These are phyloP conservation scores for Pinus albicaulis DNA, from an alignment of 75 land plant species.

Conservation along the genomic window DNA sequence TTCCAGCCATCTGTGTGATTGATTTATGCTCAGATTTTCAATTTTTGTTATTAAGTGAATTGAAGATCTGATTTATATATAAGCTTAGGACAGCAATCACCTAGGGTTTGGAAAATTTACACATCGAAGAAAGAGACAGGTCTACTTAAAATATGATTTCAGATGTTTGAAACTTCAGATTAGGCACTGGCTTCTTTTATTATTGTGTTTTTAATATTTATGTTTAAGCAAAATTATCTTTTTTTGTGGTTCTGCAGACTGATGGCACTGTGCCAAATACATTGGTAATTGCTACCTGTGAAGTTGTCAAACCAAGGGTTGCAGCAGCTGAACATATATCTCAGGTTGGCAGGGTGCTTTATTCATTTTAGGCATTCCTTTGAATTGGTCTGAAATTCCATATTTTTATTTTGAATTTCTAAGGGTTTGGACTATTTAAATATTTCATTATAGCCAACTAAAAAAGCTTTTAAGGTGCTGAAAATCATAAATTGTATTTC, in stretches of 20 bases:
- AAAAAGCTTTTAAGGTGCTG: not conserved
- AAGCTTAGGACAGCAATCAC: too few species aligned
- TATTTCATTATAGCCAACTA: not conserved
- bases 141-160: too few species aligned
- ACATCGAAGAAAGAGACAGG: too few species aligned
- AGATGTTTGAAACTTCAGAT: too few species aligned
- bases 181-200: not conserved
- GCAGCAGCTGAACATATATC: constrained; percentile 94
- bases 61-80: too few species aligned
- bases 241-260: constrained; percentile 48
- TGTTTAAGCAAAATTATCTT: not conserved
- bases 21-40: too few species aligned
- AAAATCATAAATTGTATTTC: not conserved
- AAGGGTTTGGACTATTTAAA: not conserved
- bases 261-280: constrained; percentile 93
- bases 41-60: too few species aligned
- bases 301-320: constrained; percentile 93
- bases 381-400: not conserved
- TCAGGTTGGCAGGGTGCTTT: constrained; percentile 39
- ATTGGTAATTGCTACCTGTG: constrained; percentile 90
- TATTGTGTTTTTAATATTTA: constrained; percentile 4
- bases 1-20: too few species aligned
- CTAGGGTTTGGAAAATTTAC: too few species aligned
- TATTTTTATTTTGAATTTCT: not conserved
- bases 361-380: constrained; percentile 4